Base-by-base conservation (phyloP, 192 early-diverging fungal species). In the Rhizoclosmatium sp. region DNA sequence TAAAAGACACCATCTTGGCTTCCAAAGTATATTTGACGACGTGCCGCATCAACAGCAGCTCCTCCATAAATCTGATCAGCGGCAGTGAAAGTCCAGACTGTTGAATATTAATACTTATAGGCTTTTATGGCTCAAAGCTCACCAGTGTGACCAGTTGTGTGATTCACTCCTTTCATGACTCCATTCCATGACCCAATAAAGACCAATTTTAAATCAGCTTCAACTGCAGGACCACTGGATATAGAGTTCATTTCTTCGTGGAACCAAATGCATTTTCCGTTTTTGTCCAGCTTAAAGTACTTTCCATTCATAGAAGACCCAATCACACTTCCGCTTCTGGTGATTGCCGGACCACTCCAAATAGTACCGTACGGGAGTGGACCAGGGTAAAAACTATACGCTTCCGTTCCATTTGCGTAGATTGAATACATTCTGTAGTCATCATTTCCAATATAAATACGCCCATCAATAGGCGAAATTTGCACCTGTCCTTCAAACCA, bases 221-320 rank as follows among this genome's bases (percentile, higher is more conserved):
- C 73, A 2, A 75, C 61, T 9, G 73, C 73, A 12, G 73, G 73
- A 7, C 73, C 73, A 39, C 59, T 64, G 40, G 73, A 75, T 39
- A 75, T 75, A 12, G 59, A 64, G 46, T 75, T 49, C 73, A 75
- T 75, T 75, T 75, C 73, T 45, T 75, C 73, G 46, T 75, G 73
- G 44, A 75, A 75, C 73, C 73, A 75, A 21, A 75, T 75, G 62
- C 73, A 75, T 46, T 75, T 75, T n/a, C 73, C 73, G 46, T 64
- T 64, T 21, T 39, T 5, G 39, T 75, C 73, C 21, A 75, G 60
- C 45, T 75, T 75, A 58, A 75, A 75, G 46, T 75, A 75, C 45
- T 75, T 75, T 10, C 73, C 73, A 44, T 75, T 75, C 73, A 75
- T 75, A 2, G 73, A 16, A 23, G 59, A 40, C 2, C 73, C 73